These are phyloP conservation scores for Starmerella stellata DNA, from an alignment of 805 yeast species.

Conservation along the genomic window DNA sequence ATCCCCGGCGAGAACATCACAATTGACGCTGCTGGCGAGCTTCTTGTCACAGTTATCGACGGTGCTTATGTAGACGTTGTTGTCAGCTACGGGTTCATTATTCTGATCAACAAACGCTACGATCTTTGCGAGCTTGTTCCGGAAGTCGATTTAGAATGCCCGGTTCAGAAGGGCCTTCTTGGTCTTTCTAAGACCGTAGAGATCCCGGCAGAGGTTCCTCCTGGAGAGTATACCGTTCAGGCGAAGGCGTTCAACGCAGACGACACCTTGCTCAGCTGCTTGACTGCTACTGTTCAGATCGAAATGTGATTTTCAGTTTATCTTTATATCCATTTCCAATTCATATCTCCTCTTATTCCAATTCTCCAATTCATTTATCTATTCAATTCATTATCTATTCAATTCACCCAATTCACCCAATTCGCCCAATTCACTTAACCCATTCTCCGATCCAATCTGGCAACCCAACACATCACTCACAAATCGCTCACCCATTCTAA, in stretches of 20 bases:
- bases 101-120: slow-evolving; percentile 70
- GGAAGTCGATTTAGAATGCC: slow-evolving; percentile 74
- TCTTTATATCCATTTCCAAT: neutral
- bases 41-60: slow-evolving; percentile 40
- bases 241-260: slow-evolving; percentile 83
- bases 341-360: neutral
- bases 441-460: too few relatives aligned
- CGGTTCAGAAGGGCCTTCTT: slow-evolving; percentile 53
- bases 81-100: slow-evolving; percentile 82
- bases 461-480: too few relatives aligned
- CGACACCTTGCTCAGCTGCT: slow-evolving; percentile 67
- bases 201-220: slow-evolving; percentile 84
- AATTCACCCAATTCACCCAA: too few relatives aligned
- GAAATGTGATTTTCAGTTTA: slow-evolving; percentile 21
- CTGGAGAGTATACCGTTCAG: slow-evolving; percentile 70
- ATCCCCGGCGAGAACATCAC: slow-evolving; percentile 67
- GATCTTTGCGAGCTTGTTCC: slow-evolving; percentile 79
- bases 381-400: neutral
- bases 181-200: slow-evolving; percentile 52
- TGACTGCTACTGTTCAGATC: slow-evolving; percentile 31
- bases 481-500: too few relatives aligned
- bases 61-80: slow-evolving; percentile 93
- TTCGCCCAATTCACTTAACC: too few relatives aligned
- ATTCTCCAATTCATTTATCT: neutral
- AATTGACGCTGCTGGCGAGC: slow-evolving; percentile 51